These are phyloP conservation scores for Przewalskia tangutica DNA, from an alignment of 257 asterid species.

Conservation along the genomic window DNA sequence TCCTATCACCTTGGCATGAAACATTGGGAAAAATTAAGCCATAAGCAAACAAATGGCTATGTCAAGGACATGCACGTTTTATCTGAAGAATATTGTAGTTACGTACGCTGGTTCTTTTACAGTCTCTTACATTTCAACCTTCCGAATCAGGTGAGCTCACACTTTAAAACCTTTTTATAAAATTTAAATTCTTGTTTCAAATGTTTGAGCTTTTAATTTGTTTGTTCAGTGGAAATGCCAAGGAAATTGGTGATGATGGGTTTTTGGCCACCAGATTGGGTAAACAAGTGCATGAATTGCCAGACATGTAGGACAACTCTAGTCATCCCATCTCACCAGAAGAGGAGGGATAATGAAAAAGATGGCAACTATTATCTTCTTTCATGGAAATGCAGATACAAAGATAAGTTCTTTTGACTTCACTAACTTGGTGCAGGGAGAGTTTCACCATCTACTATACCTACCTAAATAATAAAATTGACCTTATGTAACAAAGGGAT, in stretches of 20 bases:
- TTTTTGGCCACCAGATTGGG: constrained; percentile 27
- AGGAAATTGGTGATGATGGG: constrained; percentile 17
- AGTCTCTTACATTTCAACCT: constrained; percentile 3
- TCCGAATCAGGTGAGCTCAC: constrained; percentile 16
- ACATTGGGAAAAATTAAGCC: background rate
- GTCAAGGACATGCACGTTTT: constrained; percentile 8
- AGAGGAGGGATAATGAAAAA: background rate
- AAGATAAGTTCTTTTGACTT: constrained; percentile 20
- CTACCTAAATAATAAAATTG: too few relatives aligned
- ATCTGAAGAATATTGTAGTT: background rate
- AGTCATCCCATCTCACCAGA: constrained; percentile 18
- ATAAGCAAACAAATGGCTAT: constrained; percentile 8
- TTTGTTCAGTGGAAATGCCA: constrained; percentile 5
- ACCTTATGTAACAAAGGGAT: too few relatives aligned
- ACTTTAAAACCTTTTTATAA: background rate
- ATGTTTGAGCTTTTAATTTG: too few relatives aligned
- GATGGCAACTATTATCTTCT: constrained; percentile 22
- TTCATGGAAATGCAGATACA: constrained; percentile 30
- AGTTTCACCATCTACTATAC: too few relatives aligned
- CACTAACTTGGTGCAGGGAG: too few relatives aligned
- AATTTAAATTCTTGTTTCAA: background rate
- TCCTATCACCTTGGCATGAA: background rate
- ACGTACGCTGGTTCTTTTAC: constrained; percentile 1
- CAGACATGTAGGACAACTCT: constrained; percentile 21
- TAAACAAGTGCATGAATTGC: constrained; percentile 30